Evolutionary conservation across 202 grass and related monocot species (phyloP).

Genomic region (Bolboschoenoplectus hybrid): DNA sequence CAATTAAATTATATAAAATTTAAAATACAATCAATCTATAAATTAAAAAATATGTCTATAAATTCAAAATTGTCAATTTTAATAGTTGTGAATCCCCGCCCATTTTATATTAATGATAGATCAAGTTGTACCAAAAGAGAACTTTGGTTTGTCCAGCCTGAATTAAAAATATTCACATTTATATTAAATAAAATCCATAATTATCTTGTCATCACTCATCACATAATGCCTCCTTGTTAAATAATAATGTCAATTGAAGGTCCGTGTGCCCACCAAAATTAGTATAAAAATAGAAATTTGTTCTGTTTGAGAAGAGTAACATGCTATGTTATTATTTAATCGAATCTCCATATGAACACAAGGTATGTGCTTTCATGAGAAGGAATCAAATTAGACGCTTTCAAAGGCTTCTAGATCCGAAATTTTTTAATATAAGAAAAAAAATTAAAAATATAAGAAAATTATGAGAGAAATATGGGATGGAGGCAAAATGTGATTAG

Average conservation of each 20-base stretch:
- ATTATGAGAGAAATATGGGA: no score
- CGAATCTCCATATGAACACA: neutral
- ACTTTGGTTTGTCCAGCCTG: neutral
- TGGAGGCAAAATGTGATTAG: no score
- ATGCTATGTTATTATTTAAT: neutral
- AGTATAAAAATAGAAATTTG: neutral
- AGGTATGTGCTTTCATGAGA: neutral
- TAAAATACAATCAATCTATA: no score
- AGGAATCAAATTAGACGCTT: neutral
- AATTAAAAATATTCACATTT: neutral
- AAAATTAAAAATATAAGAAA: no score
- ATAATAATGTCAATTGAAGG: neutral
- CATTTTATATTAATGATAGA: neutral
- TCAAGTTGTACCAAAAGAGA: neutral
- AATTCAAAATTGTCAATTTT: no score
- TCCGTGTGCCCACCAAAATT: neutral
- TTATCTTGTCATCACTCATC: neutral
- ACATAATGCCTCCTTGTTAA: neutral
- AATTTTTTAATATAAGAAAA: no score
- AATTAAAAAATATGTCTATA: no score
- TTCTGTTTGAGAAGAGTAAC: neutral
- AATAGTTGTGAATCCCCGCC: no score
- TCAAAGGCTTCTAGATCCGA: no score
- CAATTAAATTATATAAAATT: no score
- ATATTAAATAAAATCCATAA: neutral